phyloP scores from a whole-genome alignment of 108 stramenopile genomes.

The Cyclotella choctawhatcheeana region DNA sequence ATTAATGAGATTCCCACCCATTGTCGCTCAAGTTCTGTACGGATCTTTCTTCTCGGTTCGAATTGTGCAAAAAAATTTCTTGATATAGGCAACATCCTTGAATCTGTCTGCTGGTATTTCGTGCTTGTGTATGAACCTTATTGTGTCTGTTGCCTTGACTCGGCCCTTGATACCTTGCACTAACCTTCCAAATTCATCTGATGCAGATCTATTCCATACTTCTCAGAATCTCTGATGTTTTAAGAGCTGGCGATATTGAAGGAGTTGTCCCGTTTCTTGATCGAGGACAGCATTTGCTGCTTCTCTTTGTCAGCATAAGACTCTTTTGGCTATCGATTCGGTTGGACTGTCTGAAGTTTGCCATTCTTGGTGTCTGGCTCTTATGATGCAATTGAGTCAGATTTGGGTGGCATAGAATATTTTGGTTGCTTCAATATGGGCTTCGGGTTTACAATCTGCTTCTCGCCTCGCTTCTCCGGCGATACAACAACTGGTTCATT shows the following conservation, averaged over 20 bases:
- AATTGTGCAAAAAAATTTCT: background rate
- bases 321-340: conserved; percentile 2
- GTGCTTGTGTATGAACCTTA: conserved; percentile 27
- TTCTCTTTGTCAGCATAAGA: background rate
- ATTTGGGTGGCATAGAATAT: background rate
- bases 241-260: conserved; percentile 2
- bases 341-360: background rate
- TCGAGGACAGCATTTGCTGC: background rate
- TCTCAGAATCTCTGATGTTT: conserved; percentile 1
- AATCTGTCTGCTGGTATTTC: conserved; percentile 27
- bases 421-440: conserved; percentile 18
- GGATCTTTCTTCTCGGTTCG: background rate
- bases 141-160: conserved; percentile 10
- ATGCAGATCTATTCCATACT: background rate
- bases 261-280: conserved; percentile 9
- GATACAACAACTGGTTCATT: background rate
- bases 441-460: background rate
- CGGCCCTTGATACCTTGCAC: conserved; percentile 8
- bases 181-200: conserved; percentile 13
- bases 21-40: background rate
- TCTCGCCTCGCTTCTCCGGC: background rate
- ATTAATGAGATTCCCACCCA: background rate
- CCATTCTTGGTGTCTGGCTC: background rate
- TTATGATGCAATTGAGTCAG: conserved; percentile 9
- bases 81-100: conserved; percentile 16